Conservation (phyloP, 345 rosid genomes). For the Noccaea caerulescens region DNA sequence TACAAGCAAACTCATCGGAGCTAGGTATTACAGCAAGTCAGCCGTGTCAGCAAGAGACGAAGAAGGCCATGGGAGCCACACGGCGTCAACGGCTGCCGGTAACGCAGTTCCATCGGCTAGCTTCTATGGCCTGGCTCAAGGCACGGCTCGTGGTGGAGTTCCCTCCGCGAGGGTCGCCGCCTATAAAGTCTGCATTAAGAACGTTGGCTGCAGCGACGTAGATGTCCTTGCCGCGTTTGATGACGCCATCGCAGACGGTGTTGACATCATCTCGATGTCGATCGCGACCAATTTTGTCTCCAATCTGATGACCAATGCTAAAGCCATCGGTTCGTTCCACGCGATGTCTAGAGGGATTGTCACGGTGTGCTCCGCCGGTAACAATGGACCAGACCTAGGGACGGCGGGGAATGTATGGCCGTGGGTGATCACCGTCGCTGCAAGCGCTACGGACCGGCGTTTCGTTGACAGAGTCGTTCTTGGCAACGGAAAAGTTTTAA, state of each 20-base stretch:
- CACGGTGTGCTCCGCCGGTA: slow-evolving; percentile 45
- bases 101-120: slow-evolving; percentile 21
- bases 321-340: slow-evolving; percentile 53
- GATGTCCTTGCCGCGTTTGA: slow-evolving; percentile 37
- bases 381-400: slow-evolving; percentile 28
- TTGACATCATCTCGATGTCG: slow-evolving; percentile 38
- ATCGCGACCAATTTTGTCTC: neutral
- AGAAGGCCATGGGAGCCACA: slow-evolving; percentile 43
- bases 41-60: slow-evolving; percentile 34
- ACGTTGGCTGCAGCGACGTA: slow-evolving; percentile 12
- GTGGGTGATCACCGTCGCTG: slow-evolving; percentile 46
- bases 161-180: slow-evolving; percentile 38
- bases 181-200: slow-evolving; percentile 23
- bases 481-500: slow-evolving; percentile 42
- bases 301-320: slow-evolving; percentile 3
- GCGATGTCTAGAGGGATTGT: slow-evolving; percentile 52
- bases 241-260: slow-evolving; percentile 41
- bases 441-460: slow-evolving; percentile 43
- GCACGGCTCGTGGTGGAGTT: slow-evolving; percentile 42
- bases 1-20: slow-evolving; percentile 40
- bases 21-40: slow-evolving; percentile 33
- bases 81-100: slow-evolving; percentile 40
- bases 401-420: slow-evolving; percentile 23
- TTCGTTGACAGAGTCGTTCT: slow-evolving; percentile 43
- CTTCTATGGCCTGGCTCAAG: slow-evolving; percentile 38